Evolutionary conservation across 1,139 yeast species (phyloP).

Genomic region (Yamadazyma mexicana): DNA sequence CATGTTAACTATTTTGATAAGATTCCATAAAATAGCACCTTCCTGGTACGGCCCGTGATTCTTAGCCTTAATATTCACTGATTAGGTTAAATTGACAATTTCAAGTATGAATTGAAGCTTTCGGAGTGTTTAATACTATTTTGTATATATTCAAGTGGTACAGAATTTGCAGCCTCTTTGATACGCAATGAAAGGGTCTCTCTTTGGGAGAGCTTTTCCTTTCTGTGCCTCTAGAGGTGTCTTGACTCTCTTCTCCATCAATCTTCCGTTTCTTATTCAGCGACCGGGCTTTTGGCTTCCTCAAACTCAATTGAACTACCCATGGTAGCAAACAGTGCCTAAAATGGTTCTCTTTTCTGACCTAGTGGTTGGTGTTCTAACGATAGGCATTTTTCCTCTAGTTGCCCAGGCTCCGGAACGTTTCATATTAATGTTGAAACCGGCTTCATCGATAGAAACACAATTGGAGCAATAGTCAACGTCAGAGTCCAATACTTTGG

Average conservation of each 20-base stretch:
- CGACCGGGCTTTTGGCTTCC: constrained; percentile 6
- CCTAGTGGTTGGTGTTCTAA: neutral
- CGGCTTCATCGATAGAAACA: constrained; percentile 13
- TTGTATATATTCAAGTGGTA: neutral
- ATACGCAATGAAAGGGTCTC: no score
- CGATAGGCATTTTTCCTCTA: constrained; percentile 1
- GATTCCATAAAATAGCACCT: no score
- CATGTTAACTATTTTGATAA: no score
- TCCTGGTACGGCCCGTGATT: no score
- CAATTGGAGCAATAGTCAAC: constrained; percentile 5
- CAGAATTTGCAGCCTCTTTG: neutral
- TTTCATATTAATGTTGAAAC: constrained; percentile 13
- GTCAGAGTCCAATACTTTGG: constrained; percentile 1
- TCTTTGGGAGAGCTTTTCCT: no score
- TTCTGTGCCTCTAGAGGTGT: neutral
- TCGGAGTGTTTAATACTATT: neutral
- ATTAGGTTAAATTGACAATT: no score
- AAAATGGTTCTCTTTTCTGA: constrained; percentile 10
- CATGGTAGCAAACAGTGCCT: constrained; percentile 12
- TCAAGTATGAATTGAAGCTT: no score
- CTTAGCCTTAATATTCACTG: no score
- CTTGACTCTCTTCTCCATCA: neutral
- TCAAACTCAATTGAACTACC: constrained; percentile 10
- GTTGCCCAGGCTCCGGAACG: constrained; percentile 11
- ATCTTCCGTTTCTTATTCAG: constrained; percentile 4